Conservation (phyloP, 768 basidiomycete genomes). For the Tricholoma saponaceum region DNA sequence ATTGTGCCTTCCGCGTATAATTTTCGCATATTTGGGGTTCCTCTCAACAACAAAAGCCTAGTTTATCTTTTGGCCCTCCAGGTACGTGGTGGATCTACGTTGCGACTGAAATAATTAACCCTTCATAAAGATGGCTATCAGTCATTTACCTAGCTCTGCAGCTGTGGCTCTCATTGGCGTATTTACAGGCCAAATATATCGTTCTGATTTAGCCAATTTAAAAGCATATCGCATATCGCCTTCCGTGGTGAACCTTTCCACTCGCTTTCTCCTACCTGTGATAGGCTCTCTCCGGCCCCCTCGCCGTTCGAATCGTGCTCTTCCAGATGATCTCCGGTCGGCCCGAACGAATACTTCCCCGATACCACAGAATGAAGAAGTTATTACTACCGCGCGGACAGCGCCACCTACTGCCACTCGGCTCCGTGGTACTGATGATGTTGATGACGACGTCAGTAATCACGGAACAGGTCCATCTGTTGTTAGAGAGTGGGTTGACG, state of each 20-base stretch:
- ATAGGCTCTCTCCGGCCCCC: constrained; percentile 62
- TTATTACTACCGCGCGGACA: constrained; percentile 57
- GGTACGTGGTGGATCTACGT: constrained; percentile 37
- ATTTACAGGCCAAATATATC: constrained; percentile 71
- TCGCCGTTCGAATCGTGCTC: constrained; percentile 66
- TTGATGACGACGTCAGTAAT: constrained; percentile 18
- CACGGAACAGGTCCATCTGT: constrained; percentile 41
- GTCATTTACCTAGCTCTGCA: constrained; percentile 62
- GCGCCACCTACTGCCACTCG: constrained; percentile 19
- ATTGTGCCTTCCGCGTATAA: constrained; percentile 74
- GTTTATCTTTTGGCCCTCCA: constrained; percentile 69
- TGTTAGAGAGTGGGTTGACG: constrained; percentile 76
- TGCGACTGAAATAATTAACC: constrained; percentile 4
- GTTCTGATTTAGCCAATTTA: constrained; percentile 75
- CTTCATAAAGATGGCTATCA: constrained; percentile 58
- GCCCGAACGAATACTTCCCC: constrained; percentile 16
- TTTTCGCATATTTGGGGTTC: constrained; percentile 70
- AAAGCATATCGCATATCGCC: constrained; percentile 78
- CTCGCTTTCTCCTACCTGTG: constrained; percentile 59
- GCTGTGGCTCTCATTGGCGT: constrained; percentile 62
- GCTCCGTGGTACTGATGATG: constrained; percentile 17
- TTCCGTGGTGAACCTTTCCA: constrained; percentile 48
- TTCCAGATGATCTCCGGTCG: constrained; percentile 51
- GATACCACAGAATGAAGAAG: constrained; percentile 45
- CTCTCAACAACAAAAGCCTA: constrained; percentile 74